These are phyloP conservation scores for Alloteropsis semialata DNA, from an alignment of 176 grass and related monocot species.

Conservation along the genomic window DNA sequence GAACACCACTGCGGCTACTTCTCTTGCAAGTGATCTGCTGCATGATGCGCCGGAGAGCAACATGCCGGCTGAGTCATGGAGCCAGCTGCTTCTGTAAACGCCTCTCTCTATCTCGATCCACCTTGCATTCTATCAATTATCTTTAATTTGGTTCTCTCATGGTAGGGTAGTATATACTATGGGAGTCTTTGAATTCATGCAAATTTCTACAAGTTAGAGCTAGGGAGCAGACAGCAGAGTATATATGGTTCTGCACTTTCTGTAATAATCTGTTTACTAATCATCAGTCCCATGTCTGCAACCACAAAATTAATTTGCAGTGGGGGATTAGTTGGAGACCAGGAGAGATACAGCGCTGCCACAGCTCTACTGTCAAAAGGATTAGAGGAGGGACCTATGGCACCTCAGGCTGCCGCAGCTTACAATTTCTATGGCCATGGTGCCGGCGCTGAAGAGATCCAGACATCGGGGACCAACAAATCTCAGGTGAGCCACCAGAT, in stretches of 20 bases:
- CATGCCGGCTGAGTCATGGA: conserved; percentile 77
- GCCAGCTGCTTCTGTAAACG: conserved; percentile 73
- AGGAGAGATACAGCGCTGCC: conserved; percentile 31
- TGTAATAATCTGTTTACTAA: neutral
- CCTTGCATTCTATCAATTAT: neutral
- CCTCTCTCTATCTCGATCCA: conserved; percentile 6
- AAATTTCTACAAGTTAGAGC: neutral
- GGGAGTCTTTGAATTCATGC: conserved; percentile 11
- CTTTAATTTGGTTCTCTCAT: neutral
- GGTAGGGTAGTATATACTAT: neutral
- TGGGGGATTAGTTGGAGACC: conserved; percentile 46
- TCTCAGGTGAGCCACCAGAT: conserved; percentile 66
- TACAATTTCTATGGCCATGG: conserved; percentile 37
- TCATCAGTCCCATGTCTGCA: neutral
- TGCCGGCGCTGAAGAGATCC: conserved; percentile 54
- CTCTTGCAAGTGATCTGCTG: neutral
- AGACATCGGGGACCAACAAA: conserved; percentile 27
- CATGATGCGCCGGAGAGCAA: conserved; percentile 35
- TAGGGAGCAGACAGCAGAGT: neutral
- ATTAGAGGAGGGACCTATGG: conserved; percentile 38
- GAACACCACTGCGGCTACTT: neutral
- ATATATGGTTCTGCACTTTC: neutral
- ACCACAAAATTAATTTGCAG: conserved; percentile 35
- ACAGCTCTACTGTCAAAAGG: conserved; percentile 45
- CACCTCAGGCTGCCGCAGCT: conserved; percentile 23